These are phyloP conservation scores for Talinum fruticosum DNA, from an alignment of 148 eudicot species.

Conservation along the genomic window DNA sequence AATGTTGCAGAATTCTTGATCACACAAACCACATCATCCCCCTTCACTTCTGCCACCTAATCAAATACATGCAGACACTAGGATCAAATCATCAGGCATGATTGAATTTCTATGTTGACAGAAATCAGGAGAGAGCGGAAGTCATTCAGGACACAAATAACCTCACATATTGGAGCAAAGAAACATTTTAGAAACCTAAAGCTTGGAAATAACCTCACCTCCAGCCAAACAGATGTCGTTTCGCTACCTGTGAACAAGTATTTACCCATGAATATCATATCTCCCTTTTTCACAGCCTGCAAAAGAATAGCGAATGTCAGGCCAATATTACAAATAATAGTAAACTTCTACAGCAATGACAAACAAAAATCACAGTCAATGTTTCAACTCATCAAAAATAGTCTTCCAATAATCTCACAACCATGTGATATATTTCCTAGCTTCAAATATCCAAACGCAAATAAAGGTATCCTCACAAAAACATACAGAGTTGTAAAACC, in stretches of 20 bases:
- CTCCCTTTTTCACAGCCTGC: constrained; percentile 94
- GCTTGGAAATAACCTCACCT: constrained; percentile 47
- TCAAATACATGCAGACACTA: constrained; percentile 16
- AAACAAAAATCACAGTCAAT: background rate
- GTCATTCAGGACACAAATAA: background rate
- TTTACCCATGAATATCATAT: constrained; percentile 92
- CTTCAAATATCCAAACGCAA: background rate
- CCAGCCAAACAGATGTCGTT: constrained; percentile 97
- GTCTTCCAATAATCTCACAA: background rate
- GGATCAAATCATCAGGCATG: background rate
- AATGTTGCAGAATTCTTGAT: constrained; percentile 87
- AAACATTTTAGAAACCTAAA: too few species aligned
- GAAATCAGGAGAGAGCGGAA: background rate
- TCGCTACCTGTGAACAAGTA: constrained; percentile 99
- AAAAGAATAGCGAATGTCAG: constrained; percentile 18
- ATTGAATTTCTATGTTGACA: background rate
- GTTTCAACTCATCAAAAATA: background rate
- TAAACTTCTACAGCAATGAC: background rate
- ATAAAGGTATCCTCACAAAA: background rate
- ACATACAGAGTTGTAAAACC: too few species aligned
- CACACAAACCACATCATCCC: constrained; percentile 71
- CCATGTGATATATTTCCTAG: background rate
- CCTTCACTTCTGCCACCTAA: constrained; percentile 79
- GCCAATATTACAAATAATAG: constrained; percentile 13
- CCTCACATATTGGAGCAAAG: background rate